Evolutionary conservation across 106 monocot genomes (phyloP).

Genomic region (Phalaenopsis aphrodite): DNA sequence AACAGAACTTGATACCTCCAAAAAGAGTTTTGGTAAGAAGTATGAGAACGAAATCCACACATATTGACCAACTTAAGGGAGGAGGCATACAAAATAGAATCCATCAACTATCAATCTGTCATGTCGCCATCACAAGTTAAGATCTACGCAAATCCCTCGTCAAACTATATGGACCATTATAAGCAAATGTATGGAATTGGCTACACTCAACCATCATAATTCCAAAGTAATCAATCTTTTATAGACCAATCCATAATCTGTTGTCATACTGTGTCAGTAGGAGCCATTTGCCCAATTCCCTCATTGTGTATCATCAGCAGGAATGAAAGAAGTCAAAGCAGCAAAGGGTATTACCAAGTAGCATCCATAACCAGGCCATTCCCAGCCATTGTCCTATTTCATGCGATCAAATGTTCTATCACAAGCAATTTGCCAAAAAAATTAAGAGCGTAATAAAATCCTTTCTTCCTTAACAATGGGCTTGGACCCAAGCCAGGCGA

Average conservation of each 20-base stretch:
- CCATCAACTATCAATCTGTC: neutral
- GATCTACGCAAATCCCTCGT: neutral
- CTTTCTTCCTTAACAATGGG: neutral
- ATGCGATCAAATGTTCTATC: neutral
- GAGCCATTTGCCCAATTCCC: neutral
- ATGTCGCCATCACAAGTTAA: neutral
- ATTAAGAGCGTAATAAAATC: slow-evolving; percentile 2
- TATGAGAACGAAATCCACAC: neutral
- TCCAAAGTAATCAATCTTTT: neutral
- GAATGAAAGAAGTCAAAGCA: neutral
- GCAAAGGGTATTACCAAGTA: neutral
- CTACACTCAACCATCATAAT: neutral
- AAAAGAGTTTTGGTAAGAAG: neutral
- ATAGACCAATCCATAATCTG: neutral
- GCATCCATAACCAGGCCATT: neutral
- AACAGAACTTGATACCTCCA: slow-evolving; percentile 1
- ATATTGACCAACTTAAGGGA: neutral
- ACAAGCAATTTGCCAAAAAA: neutral
- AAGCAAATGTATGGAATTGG: neutral
- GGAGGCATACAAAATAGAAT: neutral
- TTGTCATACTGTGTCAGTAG: neutral
- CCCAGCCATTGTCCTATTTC: slow-evolving; percentile 10
- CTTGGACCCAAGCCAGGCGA: slow-evolving; percentile 1
- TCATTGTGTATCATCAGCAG: neutral
- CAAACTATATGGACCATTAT: neutral